Evolutionary conservation across 2,329 filamentous ascomycete species (phyloP), one percentile per base, ranked within the genome.

Genomic region (Pyrenophora graminea): DNA sequence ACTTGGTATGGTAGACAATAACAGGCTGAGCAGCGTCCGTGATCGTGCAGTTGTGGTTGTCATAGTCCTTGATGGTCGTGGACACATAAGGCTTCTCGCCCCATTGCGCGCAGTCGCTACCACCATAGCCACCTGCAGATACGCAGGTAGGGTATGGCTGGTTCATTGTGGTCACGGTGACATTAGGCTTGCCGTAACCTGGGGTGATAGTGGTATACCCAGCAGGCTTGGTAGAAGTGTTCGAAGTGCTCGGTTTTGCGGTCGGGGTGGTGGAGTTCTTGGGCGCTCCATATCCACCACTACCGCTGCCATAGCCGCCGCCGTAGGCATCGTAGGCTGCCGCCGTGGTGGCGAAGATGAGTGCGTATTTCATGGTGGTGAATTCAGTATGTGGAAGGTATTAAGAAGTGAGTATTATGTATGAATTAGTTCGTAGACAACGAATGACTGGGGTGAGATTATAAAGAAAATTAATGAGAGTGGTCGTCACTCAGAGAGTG

Each of bases 101-200:
- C 56, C 59, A 66, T 43, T 61, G 51, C 48, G 55, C 53, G 48
- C 59, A 63, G 34, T 41, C 45, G 39, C 56, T 56, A 25, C 32
- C 51, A 18, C 48, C 56, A n/a, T 61, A 59, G 25, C 47, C 48
- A 19, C 47, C 48, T 34, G 56, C 53, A 31, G 63, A 62, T 8
- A 58, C 56, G 45, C 64, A 71, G 23, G 67, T 70, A 1, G 68
- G 63, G 53, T 70, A 58, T 1, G 65, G 27, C 56, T 71, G 69
- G 53, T 70, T 58, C 53, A 69, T 67, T 4, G 55, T 48, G 37
- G 69, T 72, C 45, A 72, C 61, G 25, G 68, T 70, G 36, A 67
- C 56, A 0, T 67, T 65, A 2, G 48, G 32, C 53, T 69, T 58
- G 30, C 58, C 61, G 33, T 67, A 60, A 30, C 65, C 64, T 1